These are phyloP conservation scores for Myriosclerotinia duriaeana DNA, from an alignment of 2,329 filamentous ascomycete genomes.

Conservation along the genomic window DNA sequence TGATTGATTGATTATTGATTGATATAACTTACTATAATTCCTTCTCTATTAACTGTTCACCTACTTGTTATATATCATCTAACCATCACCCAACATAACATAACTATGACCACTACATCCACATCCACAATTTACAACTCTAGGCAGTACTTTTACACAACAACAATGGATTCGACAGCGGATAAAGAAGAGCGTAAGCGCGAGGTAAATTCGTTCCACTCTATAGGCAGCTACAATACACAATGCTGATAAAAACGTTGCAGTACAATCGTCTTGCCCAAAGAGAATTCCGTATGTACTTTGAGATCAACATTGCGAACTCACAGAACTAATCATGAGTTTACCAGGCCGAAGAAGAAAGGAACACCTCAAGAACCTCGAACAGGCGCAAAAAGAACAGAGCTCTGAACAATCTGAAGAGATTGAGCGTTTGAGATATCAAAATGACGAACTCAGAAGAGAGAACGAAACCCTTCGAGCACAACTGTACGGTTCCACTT, in stretches of 20 bases:
- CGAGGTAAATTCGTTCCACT: constrained; percentile 35
- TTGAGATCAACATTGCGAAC: not conserved
- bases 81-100: constrained; percentile 14
- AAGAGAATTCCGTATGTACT: constrained; percentile 46
- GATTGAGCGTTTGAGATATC: constrained; percentile 44
- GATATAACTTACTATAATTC: constrained; percentile 23
- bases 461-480: constrained; percentile 45
- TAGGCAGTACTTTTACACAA: constrained; percentile 34
- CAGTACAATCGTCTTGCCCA: constrained; percentile 47
- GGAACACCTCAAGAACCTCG: constrained; percentile 47
- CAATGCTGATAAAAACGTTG: constrained; percentile 10
- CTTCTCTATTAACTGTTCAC: not conserved
- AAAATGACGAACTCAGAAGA: constrained; percentile 44
- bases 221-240: not conserved
- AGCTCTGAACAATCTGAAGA: constrained; percentile 44
- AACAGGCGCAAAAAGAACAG: constrained; percentile 45
- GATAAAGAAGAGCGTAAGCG: constrained; percentile 43
- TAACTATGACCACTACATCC: constrained; percentile 31
- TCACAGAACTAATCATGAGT: constrained; percentile 27
- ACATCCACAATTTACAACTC: constrained; percentile 31
- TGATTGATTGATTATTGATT: too few species aligned
- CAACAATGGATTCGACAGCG: constrained; percentile 36
- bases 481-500: constrained; percentile 42
- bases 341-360: constrained; percentile 46
- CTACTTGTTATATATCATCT: constrained; percentile 22